These are phyloP conservation scores for Myxozyma vanderwaltii DNA, from an alignment of 805 yeast genomes.

Conservation along the genomic window DNA sequence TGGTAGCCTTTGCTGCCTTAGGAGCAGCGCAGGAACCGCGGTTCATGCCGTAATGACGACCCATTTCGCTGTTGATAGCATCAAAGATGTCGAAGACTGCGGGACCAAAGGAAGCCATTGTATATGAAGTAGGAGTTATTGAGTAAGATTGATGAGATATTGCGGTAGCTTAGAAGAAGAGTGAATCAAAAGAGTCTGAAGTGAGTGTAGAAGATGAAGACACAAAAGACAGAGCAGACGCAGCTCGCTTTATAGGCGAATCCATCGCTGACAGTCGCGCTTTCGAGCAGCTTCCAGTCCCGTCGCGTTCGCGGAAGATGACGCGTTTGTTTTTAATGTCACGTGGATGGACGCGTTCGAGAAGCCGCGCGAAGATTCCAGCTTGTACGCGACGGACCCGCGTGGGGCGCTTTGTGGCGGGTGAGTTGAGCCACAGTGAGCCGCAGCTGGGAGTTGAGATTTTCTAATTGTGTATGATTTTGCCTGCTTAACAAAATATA, in stretches of 20 bases:
- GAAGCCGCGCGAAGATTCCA: conserved; percentile 19
- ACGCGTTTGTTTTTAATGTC: not conserved
- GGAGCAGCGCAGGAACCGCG: conserved; percentile 5
- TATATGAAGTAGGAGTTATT: not conserved
- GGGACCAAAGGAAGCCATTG: conserved; percentile 14
- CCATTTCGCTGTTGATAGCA: conserved; percentile 12
- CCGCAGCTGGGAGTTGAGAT: no score
- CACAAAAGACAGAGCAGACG: not conserved
- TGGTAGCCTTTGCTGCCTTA: not conserved
- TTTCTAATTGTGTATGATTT: no score
- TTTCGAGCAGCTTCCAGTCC: conserved; percentile 7
- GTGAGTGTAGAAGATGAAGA: not conserved
- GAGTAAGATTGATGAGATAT: not conserved
- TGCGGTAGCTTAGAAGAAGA: not conserved
- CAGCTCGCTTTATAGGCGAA: not conserved
- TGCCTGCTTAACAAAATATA: no score
- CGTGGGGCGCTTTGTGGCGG: not conserved
- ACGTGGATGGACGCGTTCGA: conserved; percentile 8
- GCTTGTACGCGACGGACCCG: not conserved
- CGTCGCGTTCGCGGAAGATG: no score
- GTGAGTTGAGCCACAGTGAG: not conserved
- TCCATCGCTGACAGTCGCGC: not conserved
- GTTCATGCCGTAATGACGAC: conserved; percentile 12
- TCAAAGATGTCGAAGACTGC: conserved; percentile 20
- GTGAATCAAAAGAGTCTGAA: not conserved